Base-by-base conservation (phyloP, 2,329 filamentous ascomycete species). In the Pyrenophora graminea region DNA sequence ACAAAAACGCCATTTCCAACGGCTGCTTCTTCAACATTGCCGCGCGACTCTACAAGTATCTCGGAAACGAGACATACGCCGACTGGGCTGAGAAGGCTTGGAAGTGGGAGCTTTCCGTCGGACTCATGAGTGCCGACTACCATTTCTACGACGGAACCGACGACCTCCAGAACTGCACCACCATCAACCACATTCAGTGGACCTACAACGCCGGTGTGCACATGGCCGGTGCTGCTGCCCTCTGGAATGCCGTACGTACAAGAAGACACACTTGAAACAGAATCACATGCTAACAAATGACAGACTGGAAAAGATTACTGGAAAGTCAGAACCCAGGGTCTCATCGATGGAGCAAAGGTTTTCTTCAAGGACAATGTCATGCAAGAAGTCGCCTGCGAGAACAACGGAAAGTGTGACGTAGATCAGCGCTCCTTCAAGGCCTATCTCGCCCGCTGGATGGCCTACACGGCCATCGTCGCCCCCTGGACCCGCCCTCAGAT, bases 1-100 rank as follows among this genome's bases (percentile, higher is more conserved):
- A 95, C 81, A 94, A 91, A 73, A 93, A 93, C 75, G 82, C 85
- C 18, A 84, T 92, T 61, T 86, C 86, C 56, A 94, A 94, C 71
- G 90, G 89, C 31, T 87, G 86, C 25, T 86, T 95, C 72, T 92
- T 95, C 74, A 88, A 93, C 71, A 81, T 96, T 23, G 86, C 88
- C 3, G 86, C 90, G 0, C 86, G 90, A 21, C 80, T 93, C 8
- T 88, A 85, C 33, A 84, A 87, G 47, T 85, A 84, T 49, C 88
- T 86, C 0, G 84, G 83, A 12, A 87, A 89, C 65, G 67, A 80
- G 4, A 72, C 70, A 4, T 75, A 75, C 36, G 50, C 52, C 17
- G 79, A 86, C 10, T 90, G 87, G 87, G 87, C 87, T 3, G 71
- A 80, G 46, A 83, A 80, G 63, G 74, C 83, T 12, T 89, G 86